Evolutionary conservation across 176 grass and related monocot species (phyloP).

Genomic region (Triticum monococcum): DNA sequence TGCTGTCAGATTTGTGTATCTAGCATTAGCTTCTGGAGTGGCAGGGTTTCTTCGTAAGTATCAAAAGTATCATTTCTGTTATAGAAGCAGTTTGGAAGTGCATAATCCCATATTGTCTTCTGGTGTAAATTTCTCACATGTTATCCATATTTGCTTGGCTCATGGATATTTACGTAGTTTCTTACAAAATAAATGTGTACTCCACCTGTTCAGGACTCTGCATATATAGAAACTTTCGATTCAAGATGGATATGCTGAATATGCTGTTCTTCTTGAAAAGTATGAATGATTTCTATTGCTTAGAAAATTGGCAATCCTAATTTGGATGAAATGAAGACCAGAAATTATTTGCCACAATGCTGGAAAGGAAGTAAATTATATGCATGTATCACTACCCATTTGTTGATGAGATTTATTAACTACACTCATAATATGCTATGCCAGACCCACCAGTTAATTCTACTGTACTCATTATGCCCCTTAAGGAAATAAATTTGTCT

Average conservation of each 20-base stretch:
- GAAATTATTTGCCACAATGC: not conserved
- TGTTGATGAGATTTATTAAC: not conserved
- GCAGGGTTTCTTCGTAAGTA: constrained; percentile 71
- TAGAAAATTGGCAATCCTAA: not conserved
- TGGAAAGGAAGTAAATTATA: not conserved
- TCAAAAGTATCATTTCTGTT: constrained; percentile 35
- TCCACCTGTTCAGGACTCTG: not conserved
- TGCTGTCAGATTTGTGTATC: constrained; percentile 59
- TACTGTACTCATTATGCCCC: not conserved
- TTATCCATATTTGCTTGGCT: not conserved
- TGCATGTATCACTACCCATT: not conserved
- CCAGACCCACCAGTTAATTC: not conserved
- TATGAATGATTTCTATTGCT: not conserved
- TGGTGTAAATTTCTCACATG: not conserved
- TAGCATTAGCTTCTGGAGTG: constrained; percentile 45
- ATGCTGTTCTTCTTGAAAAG: not conserved
- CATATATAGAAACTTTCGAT: not conserved
- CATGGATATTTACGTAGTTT: not conserved
- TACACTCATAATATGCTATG: not conserved
- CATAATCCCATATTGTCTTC: not conserved
- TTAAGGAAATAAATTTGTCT: not conserved
- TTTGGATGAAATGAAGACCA: not conserved
- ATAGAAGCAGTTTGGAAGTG: not conserved
- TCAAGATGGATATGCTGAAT: not conserved
- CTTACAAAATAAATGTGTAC: not conserved